Percentiles rank a stretch among this genome's conserved stretches.
Conservation (phyloP, 75 land plant species). For the Sequoia sempervirens region DNA sequence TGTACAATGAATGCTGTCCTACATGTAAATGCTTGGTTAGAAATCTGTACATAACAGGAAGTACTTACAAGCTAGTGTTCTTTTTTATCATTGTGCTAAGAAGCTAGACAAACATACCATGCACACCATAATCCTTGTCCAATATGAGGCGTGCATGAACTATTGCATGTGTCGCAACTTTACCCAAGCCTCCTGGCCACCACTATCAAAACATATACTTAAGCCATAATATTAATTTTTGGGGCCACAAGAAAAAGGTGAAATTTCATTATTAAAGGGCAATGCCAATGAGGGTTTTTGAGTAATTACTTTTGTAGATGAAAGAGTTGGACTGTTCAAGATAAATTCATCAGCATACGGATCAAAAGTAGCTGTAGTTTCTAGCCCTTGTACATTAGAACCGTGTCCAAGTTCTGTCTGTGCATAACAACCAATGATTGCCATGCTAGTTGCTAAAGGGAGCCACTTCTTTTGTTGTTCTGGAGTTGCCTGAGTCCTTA, state of each 20-base stretch:
- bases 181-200: slow-evolving; percentile 40
- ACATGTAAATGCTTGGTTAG: background rate
- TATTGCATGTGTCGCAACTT: slow-evolving; percentile 29
- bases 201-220: slow-evolving; percentile 13
- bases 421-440: slow-evolving; percentile 31
- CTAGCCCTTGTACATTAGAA: slow-evolving; percentile 37
- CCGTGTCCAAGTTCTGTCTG: slow-evolving; percentile 38
- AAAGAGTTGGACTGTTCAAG: slow-evolving; percentile 24
- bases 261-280: background rate
- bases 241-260: background rate
- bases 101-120: slow-evolving; percentile 15
- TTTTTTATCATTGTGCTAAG: background rate
- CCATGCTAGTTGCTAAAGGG: slow-evolving; percentile 20
- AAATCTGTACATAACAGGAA: background rate
- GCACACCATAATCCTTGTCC: slow-evolving; percentile 27
- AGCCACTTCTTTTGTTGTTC: slow-evolving; percentile 33
- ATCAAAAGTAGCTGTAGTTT: slow-evolving; percentile 35
- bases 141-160: slow-evolving; percentile 30
- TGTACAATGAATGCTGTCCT: slow-evolving; percentile 31
- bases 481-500: slow-evolving; percentile 28
- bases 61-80: background rate
- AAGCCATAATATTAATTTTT: slow-evolving; percentile 3
- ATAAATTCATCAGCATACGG: slow-evolving; percentile 22
- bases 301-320: slow-evolving; percentile 24
- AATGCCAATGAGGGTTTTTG: background rate